Base-by-base conservation (phyloP, 2,329 filamentous ascomycete species). In the Pyrenophora graminea region DNA sequence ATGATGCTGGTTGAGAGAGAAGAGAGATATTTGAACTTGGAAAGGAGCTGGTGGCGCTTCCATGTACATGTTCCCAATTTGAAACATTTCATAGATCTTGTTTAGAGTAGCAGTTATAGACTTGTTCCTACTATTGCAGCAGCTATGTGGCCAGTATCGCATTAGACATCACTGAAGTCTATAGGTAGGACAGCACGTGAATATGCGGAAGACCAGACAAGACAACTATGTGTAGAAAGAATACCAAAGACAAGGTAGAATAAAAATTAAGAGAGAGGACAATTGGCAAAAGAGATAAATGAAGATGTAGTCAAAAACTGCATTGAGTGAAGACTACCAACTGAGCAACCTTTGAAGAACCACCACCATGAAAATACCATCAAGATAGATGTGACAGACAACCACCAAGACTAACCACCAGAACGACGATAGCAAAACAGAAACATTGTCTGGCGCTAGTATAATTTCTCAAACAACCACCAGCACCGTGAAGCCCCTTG, bases 401-500 rank as follows among this genome's bases (percentile, higher is more conserved):
- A 17, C 34, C 23, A 39, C 38, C 23, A 33, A 23, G 27, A 25
- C 7, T 21, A 10, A 31, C 15, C 12, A 30, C 13, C 15, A 15
- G 25, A 13, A 18, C 33, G 36, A 33, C 6, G 13, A 25, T 30
- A 44, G 17, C 39, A 18, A 18, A 13, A 4, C 19, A 39, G 25
- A 32, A 23, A 38, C 23, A 15, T n/a, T 25, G 27, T 33, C 39
- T 43, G 37, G 32, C 25, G 37, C 13, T 7, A 7, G 13, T 33
- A 17, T 15, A 45, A n/a, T 18, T 38, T 25, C 46, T 48, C 43
- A 39, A 32, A 15, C 36, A 15, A 46, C 12, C n/a, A 46, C 44
- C 18, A 39, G 31, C 23, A 31, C 17, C 17, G 19, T 17, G 19
- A 34, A 32, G 17, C 15, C 8, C 17, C 27, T 27, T 13, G 7